These are phyloP conservation scores for Pelargonium nanum DNA, from an alignment of 345 rosid genomes.

Conservation along the genomic window DNA sequence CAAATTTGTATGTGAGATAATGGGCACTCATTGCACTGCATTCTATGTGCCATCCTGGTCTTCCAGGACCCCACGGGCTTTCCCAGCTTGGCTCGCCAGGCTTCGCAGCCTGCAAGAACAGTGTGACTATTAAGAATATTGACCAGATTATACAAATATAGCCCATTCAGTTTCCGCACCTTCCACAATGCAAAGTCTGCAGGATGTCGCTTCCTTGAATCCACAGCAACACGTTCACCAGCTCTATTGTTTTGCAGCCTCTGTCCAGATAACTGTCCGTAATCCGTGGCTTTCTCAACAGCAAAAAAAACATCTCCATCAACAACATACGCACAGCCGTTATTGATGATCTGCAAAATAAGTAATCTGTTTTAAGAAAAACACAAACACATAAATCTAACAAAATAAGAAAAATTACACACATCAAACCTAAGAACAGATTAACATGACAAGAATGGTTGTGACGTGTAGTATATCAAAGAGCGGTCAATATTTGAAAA, in stretches of 20 bases:
- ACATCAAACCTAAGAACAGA: not conserved
- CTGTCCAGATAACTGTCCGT: conserved; percentile 66
- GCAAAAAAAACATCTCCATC: conserved; percentile 69
- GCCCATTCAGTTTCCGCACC: not conserved
- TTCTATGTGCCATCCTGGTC: conserved; percentile 99
- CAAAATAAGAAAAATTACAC: too few species aligned
- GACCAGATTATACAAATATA: not conserved
- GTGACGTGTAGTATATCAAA: not conserved
- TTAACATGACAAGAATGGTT: not conserved
- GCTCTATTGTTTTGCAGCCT: conserved; percentile 40
- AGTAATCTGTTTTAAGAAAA: not conserved
- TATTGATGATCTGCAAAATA: conserved; percentile 59
- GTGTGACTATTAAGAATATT: not conserved
- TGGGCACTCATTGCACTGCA: conserved; percentile 97
- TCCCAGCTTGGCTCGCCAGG: conserved; percentile 86
- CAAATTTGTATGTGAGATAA: conserved; percentile 56
- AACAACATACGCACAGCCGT: conserved; percentile 57
- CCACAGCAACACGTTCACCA: conserved; percentile 68
- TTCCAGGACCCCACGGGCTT: conserved; percentile 86
- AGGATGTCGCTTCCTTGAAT: conserved; percentile 62
- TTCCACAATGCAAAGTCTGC: conserved; percentile 76
- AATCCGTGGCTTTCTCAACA: conserved; percentile 54
- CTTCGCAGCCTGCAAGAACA: conserved; percentile 64
- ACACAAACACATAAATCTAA: too few species aligned
- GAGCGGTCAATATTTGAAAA: not conserved